These are phyloP conservation scores for Claviceps cyperi DNA, from an alignment of 2,329 filamentous ascomycete genomes.

Conservation along the genomic window DNA sequence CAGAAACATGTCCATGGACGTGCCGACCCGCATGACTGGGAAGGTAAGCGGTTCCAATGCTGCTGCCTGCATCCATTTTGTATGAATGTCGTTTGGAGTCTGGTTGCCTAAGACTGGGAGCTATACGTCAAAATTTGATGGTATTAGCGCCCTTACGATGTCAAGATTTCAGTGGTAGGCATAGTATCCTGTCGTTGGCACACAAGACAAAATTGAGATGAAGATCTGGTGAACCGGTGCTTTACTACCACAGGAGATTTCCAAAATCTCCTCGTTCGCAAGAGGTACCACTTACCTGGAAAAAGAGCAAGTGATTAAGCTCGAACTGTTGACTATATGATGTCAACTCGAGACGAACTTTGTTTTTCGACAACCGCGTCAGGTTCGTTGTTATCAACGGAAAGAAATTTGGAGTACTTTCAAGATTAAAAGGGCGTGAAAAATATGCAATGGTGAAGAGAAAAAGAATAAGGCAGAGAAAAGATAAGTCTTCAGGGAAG, in stretches of 20 bases:
- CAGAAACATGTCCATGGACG: slow-evolving; percentile 16
- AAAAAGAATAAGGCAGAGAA: no score
- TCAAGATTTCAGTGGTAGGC: neutral
- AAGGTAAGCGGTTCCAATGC: slow-evolving; percentile 18
- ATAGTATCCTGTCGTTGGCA: neutral
- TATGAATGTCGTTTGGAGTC: slow-evolving; percentile 9
- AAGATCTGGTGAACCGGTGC: neutral
- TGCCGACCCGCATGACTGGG: slow-evolving; percentile 16
- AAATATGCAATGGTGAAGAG: no score
- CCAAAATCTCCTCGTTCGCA: slow-evolving; percentile 1
- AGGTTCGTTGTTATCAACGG: neutral
- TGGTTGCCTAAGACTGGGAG: slow-evolving; percentile 21
- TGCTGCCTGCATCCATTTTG: slow-evolving; percentile 22
- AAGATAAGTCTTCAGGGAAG: no score
- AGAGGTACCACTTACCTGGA: slow-evolving; percentile 9
- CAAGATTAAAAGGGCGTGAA: no score
- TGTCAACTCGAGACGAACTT: neutral
- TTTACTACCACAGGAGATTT: neutral
- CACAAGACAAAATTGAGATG: neutral
- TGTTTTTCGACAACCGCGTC: neutral
- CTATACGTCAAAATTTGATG: slow-evolving; percentile 6
- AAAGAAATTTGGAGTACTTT: no score
- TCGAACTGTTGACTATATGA: slow-evolving; percentile 12
- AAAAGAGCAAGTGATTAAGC: slow-evolving; percentile 18
- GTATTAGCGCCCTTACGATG: neutral